These are phyloP conservation scores for Alternaria atra DNA, from an alignment of 2,329 filamentous ascomycete genomes.

Conservation along the genomic window DNA sequence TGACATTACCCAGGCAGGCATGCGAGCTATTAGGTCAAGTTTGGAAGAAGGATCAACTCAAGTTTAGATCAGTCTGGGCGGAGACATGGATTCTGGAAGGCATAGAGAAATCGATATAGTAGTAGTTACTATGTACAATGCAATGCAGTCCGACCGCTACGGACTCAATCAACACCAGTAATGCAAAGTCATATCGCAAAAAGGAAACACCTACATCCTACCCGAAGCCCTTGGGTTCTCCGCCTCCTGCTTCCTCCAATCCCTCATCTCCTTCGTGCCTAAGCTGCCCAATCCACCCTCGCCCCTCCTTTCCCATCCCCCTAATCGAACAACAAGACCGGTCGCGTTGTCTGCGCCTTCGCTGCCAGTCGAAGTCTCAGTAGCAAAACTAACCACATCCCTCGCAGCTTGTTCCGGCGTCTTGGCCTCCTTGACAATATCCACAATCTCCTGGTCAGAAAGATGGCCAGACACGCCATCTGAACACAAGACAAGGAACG, in stretches of 20 bases:
- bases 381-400: slow-evolving; percentile 85
- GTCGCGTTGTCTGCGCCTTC: slow-evolving; percentile 68
- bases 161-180: not conserved
- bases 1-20: not conserved
- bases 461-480: slow-evolving; percentile 90
- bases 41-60: too few relatives aligned
- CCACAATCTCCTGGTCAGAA: slow-evolving; percentile 93
- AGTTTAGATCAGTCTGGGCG: not conserved
- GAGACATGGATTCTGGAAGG: not conserved
- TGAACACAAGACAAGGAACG: slow-evolving; percentile 85
- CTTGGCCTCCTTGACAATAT: slow-evolving; percentile 90
- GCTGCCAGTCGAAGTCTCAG: slow-evolving; percentile 72
- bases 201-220: slow-evolving; percentile 57
- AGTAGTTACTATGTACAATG: not conserved
- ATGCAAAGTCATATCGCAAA: not conserved
- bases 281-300: slow-evolving; percentile 90
- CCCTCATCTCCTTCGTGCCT: slow-evolving; percentile 90
- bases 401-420: slow-evolving; percentile 87
- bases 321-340: slow-evolving; percentile 68
- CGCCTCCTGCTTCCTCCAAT: slow-evolving; percentile 82
- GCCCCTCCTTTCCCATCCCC: slow-evolving; percentile 72
- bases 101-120: not conserved
- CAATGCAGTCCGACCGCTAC: not conserved
- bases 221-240: slow-evolving; percentile 78
- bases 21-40: too few relatives aligned